phyloP scores from a whole-genome alignment of 805 yeast genomes.

The Schwanniomyces vanrijiae region DNA sequence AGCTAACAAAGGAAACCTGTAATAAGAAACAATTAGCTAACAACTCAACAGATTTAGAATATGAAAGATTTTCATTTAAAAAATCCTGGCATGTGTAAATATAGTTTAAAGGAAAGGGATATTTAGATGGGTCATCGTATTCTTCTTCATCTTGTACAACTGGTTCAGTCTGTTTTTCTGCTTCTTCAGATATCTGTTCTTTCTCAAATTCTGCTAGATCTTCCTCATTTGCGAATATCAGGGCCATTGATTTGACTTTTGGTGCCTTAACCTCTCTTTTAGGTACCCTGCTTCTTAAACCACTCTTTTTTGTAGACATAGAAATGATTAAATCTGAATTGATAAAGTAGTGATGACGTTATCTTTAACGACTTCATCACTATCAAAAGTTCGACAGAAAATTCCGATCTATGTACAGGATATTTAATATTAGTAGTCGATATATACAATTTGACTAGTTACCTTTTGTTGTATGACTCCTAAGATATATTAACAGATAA shows the following conservation, averaged over 20 bases:
- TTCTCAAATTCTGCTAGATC: not conserved
- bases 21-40: conserved; percentile 26
- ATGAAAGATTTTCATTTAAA: conserved; percentile 31
- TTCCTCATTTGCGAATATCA: conserved; percentile 8
- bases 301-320: conserved; percentile 12
- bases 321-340: not conserved
- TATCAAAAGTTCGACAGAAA: not conserved
- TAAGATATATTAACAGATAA: not conserved
- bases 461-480: no score
- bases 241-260: conserved; percentile 9
- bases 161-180: not conserved
- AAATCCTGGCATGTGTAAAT: conserved; percentile 38
- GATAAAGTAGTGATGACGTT: not conserved
- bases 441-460: not conserved
- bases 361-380: not conserved
- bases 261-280: not conserved
- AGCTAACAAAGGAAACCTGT: conserved; percentile 30
- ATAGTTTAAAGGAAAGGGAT: conserved; percentile 22
- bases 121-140: conserved; percentile 15
- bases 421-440: not conserved
- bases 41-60: conserved; percentile 31
- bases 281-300: conserved; percentile 7
- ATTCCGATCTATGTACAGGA: not conserved
- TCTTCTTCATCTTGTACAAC: not conserved
- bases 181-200: not conserved